Base-by-base conservation (phyloP, 2,329 filamentous ascomycete species). In the Beauveria asiatica region DNA sequence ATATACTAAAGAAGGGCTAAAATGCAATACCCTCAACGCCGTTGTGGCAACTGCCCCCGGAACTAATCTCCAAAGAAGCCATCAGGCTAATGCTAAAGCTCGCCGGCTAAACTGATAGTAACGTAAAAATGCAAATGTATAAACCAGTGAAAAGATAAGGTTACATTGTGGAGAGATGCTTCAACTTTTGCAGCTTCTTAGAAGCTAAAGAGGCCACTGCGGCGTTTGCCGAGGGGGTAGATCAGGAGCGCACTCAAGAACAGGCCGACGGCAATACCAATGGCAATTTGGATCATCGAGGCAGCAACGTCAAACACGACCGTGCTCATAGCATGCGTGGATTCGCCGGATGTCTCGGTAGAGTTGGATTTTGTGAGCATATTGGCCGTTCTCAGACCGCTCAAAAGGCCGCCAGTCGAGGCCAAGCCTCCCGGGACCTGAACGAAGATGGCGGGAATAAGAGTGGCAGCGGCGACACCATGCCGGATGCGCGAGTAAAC, bases 401-500 rank as follows among this genome's bases (percentile, higher is more conserved):
- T 79, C 11, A 80, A 65, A 33, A 80, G 68, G 30, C 76, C 77
- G 27, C 77, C 77, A 0, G 75, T 77, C 2, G 77, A 77, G 0
- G 77, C 77, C 19, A 80, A 65, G 33, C 77, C 78, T 64, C 77
- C 78, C 1, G 77, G 77, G 1, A 80, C 77, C 63, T 79, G 77
- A 2, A 76, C 75, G 53, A 80, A 79, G 49, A 80, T 78, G 19
- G 77, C 77, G 0, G 77, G 77, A 25, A 80, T 75, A 6, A 80
- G 71, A 1, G 75, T 78, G 1, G 76, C 75, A 0, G 76, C 77
- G 1, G 77, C 77, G 33, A 79, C 77, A n/a, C 80, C 80, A 61
- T 82, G 80, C 10, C 77, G 70, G 9, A 83, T 61, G 25, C 80
- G 74, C n/a, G 86, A 89, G 72, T 93, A 92, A 1, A 90, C 69